Evolutionary conservation across 129 eudicot genomes (phyloP), one percentile per base, ranked within the genome.

Genomic region (Smallanthus sonchifolius): DNA sequence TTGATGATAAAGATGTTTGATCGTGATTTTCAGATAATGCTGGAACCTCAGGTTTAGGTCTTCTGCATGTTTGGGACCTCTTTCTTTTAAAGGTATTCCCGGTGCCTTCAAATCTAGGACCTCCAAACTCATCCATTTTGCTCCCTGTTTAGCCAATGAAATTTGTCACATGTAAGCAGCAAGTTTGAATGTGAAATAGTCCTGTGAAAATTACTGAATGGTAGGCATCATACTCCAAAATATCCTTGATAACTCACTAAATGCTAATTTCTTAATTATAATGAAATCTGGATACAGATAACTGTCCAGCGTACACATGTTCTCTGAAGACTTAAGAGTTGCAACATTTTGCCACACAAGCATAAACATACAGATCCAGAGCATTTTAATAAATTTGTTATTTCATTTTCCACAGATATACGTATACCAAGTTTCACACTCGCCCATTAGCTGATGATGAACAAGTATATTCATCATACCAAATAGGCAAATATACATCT

Each of bases 61-160:
- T 79, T 36, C 97, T 89, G 19, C 77, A 86, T 24, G 89, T 86
- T 78, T 84, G 97, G 75, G 88, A 86, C 79, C 97, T 84, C 81
- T 67, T 93, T 80, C 73, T 88, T 62, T 84, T 88, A 32, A 78
- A 62, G 17, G 89, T 32, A 68, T 49, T 73, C 37, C 85, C 86
- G 39, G 67, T 68, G 65, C 81, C 80, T 65, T 90, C 98, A 70
- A 83, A 66, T 51, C 39, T 80, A 54, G 84, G 36, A 60, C 71
- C 81, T 55, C 80, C 77, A 49, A 73, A 60, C 69, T 85, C 94
- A 40, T 92, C 96, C 97, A 92, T 92, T 30, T 35, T 30, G 19
- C 24, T 37, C 36, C 45, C 72, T 52, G 52, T 34, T 64, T 16
- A 39, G 75, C 77, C 74, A n/a, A 34, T 13, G 68, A 75, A 51